Evolutionary conservation across 257 asterid genomes (phyloP), one percentile per base, ranked within the genome.

Genomic region (Plectranthus barbatus): DNA sequence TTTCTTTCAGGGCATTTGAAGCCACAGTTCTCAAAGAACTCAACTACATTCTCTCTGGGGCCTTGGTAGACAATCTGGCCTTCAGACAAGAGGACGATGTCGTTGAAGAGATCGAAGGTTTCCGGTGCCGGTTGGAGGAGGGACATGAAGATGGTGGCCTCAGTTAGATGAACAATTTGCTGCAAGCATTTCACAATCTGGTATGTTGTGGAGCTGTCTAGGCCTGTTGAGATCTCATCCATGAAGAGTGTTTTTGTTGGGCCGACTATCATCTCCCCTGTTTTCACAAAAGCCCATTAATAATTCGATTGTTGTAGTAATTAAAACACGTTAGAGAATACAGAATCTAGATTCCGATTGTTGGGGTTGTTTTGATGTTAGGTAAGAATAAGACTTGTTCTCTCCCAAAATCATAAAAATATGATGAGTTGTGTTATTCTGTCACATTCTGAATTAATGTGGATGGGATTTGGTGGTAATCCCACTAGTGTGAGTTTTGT

Each of bases 121-220:
- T 86, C 95, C 2, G 95, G 95, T 3, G 92, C 85, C 11, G 95
- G 95, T 46, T 86, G 95, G 50, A 86, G 85, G 41, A 86, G 87
- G 59, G 90, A 86, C 78, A 86, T 81, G 70, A 86, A 58, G 48
- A 82, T 71, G 14, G 95, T 86, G 63, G 83, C 85, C 63, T 84
- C 85, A 1, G 88, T 82, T 7, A 86, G 47, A 41, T 86, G 95
- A 31, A 81, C 86, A 21, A 81, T 75, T 40, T 86, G 95, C 44
- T 82, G 88, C 69, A 86, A 69, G 44, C 87, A 86, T 19, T 82
- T 77, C 44, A 84, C 92, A 8, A 86, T 80, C 64, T 82, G 95
- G 72, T 69, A 86, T 0, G 95, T 86, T 13, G 90, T 86, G 21
- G 92, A 82, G 73, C 95, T 86, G 77, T 86, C 95, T 33, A 86